Percentiles rank a stretch among this genome's conserved stretches.
phyloP scores from a whole-genome alignment of 2,329 filamentous ascomycete species.

The Onygenales sp. region DNA sequence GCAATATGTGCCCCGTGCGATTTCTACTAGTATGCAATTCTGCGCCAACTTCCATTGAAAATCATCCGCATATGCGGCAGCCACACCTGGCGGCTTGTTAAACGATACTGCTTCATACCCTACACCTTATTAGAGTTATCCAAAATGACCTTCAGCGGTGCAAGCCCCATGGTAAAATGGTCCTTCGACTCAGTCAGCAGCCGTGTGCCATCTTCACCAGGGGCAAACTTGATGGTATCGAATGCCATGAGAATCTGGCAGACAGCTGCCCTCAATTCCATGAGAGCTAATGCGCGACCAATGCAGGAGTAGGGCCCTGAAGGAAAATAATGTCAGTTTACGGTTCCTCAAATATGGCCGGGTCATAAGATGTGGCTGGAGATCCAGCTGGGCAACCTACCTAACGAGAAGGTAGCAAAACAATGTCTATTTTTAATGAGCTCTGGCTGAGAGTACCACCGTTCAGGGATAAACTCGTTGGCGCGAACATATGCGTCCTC shows the following conservation, averaged over 20 bases:
- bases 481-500: conserved; percentile 19
- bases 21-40: too few species aligned
- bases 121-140: background rate
- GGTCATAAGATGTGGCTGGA: too few species aligned
- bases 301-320: background rate
- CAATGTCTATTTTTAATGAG: conserved; percentile 24
- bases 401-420: conserved; percentile 26
- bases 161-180: background rate
- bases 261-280: background rate
- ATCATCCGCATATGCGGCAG: too few species aligned
- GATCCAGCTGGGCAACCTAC: conserved; percentile 6
- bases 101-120: too few species aligned
- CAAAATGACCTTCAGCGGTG: background rate
- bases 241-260: background rate
- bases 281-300: background rate
- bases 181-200: background rate
- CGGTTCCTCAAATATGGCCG: too few species aligned
- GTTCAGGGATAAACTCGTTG: conserved; percentile 24
- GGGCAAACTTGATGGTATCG: background rate
- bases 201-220: background rate
- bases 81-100: too few species aligned
- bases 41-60: too few species aligned
- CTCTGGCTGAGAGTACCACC: conserved; percentile 26
- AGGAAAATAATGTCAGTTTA: background rate
- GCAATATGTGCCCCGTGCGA: too few species aligned